Evolutionary conservation across 331 rosid species (phyloP).

Genomic region (Malus hybrid): DNA sequence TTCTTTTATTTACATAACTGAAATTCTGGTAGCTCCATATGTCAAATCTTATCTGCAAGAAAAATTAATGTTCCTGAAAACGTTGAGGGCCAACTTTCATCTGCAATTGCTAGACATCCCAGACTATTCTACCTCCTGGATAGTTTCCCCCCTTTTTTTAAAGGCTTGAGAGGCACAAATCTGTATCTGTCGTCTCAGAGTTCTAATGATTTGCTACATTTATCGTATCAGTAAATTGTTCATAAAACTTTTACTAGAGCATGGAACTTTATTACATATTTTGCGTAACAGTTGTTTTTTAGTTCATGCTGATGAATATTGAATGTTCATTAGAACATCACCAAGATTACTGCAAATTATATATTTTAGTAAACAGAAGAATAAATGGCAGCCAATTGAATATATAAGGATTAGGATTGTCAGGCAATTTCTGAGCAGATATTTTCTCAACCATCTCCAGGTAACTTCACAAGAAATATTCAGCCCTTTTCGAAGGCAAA

Average conservation of each 20-base stretch:
- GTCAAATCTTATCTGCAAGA: neutral
- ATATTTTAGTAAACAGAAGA: neutral
- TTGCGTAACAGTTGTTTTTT: neutral
- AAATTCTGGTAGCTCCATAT: neutral
- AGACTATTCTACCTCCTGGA: neutral
- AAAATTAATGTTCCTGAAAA: neutral
- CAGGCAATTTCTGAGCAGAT: neutral
- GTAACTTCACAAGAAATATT: neutral
- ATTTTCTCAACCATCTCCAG: neutral
- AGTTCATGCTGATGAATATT: neutral
- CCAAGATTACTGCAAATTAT: too few relatives aligned
- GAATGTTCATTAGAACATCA: neutral
- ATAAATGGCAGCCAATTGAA: neutral
- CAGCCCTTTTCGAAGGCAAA: neutral
- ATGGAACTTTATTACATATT: too few relatives aligned
- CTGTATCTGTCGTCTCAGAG: neutral
- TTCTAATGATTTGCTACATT: neutral
- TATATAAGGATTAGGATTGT: neutral
- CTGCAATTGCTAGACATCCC: neutral
- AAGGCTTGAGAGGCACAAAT: neutral
- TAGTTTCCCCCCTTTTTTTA: neutral
- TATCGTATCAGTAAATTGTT: neutral
- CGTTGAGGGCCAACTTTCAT: neutral
- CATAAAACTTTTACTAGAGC: neutral
- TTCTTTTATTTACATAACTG: neutral